A percentile compares a stretch with the other conserved stretches of the same genome.
These are phyloP conservation scores for Myriosclerotinia duriaeana DNA, from an alignment of 2,329 filamentous ascomycete species.

Conservation along the genomic window DNA sequence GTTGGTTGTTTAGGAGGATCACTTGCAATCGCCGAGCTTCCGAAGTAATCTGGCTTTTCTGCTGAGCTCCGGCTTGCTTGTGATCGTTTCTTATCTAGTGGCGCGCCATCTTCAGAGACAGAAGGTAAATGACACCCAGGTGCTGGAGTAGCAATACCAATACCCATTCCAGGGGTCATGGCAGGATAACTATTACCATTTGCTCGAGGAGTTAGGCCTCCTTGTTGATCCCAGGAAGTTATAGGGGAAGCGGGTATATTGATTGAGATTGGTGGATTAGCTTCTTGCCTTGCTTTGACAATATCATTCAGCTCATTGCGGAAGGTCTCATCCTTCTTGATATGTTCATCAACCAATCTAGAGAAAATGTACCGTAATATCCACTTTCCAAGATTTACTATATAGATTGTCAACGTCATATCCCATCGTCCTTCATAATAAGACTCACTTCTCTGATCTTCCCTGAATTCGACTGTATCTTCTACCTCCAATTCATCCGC, in stretches of 20 bases:
- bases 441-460: conserved; percentile 84
- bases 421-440: conserved; percentile 18
- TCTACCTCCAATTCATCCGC: conserved; percentile 80
- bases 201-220: conserved; percentile 60
- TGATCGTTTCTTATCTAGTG: conserved; percentile 56
- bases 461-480: conserved; percentile 75
- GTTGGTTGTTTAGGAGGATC: conserved; percentile 49
- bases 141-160: conserved; percentile 72
- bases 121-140: conserved; percentile 45
- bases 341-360: conserved; percentile 85
- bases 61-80: conserved; percentile 60
- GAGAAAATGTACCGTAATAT: conserved; percentile 89
- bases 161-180: conserved; percentile 74
- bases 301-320: conserved; percentile 67
- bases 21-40: conserved; percentile 53
- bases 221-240: conserved; percentile 42
- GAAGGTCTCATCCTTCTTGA: conserved; percentile 73
- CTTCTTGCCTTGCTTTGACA: conserved; percentile 54
- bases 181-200: conserved; percentile 54
- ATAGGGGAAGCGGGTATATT: conserved; percentile 50
- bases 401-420: conserved; percentile 30
- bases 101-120: conserved; percentile 50
- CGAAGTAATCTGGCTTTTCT: conserved; percentile 75
- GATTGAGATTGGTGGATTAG: conserved; percentile 60
- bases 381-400: conserved; percentile 97